Evolutionary conservation across 805 yeast genomes (phyloP).

Genomic region (Zygosaccharomyces lentus): DNA sequence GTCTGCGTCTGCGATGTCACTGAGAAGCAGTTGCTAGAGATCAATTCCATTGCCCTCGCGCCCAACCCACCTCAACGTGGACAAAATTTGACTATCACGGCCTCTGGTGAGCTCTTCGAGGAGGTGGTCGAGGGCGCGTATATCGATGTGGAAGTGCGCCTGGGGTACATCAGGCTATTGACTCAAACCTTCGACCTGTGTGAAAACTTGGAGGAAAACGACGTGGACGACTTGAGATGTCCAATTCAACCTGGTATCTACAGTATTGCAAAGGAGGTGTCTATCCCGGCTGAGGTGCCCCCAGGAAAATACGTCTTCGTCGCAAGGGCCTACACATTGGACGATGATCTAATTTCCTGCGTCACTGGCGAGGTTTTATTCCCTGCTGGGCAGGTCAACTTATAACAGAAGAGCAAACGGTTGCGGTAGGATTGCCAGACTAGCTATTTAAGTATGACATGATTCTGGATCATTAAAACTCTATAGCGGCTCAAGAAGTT

Average conservation of each 20-base stretch:
- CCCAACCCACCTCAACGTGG: conserved; percentile 94
- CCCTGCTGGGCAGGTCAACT: conserved; percentile 20
- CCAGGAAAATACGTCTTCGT: conserved; percentile 86
- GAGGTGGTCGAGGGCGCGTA: conserved; percentile 80
- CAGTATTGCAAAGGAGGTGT: conserved; percentile 63
- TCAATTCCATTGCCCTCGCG: conserved; percentile 53
- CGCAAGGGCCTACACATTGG: conserved; percentile 86
- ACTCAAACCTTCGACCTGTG: conserved; percentile 92
- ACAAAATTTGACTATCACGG: conserved; percentile 71
- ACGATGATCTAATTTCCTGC: conserved; percentile 80
- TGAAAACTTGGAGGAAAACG: conserved; percentile 79
- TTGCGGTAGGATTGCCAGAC: neutral
- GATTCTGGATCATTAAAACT: neutral
- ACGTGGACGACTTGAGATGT: conserved; percentile 55
- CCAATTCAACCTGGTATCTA: conserved; percentile 73
- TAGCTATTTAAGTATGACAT: neutral
- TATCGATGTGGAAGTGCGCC: conserved; percentile 87
- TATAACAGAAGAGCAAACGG: neutral
- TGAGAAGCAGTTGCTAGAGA: conserved; percentile 57
- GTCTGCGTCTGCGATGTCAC: conserved; percentile 67
- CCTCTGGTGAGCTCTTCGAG: conserved; percentile 57
- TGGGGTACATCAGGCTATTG: conserved; percentile 84
- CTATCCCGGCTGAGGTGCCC: conserved; percentile 87
- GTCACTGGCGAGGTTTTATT: conserved; percentile 63
- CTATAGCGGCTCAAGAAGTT: neutral